Conservation (phyloP, 2,329 filamentous ascomycete genomes). For the Claviceps digitariae region DNA sequence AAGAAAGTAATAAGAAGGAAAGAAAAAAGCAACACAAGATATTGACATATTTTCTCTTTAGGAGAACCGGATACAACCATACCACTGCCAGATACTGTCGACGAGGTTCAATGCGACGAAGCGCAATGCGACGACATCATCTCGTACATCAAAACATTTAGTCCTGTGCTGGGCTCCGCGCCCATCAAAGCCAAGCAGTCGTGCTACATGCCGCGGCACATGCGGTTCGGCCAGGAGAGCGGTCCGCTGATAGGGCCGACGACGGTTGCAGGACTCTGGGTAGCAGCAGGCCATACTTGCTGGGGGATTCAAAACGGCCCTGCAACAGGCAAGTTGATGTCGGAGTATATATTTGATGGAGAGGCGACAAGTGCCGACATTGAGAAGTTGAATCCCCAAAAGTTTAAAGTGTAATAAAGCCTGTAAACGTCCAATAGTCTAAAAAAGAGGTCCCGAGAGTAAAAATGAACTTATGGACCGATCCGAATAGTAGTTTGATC, state of each 20-base stretch:
- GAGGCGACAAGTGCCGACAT: conserved; percentile 54
- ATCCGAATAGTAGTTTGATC: too few relatives aligned
- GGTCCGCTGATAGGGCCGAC: conserved; percentile 70
- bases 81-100: conserved; percentile 62
- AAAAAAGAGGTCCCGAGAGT: too few relatives aligned
- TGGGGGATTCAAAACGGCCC: conserved; percentile 98
- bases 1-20: neutral
- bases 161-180: conserved; percentile 51
- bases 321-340: conserved; percentile 69
- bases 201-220: conserved; percentile 80
- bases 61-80: conserved; percentile 65
- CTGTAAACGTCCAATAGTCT: too few relatives aligned
- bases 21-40: neutral
- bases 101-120: conserved; percentile 63
- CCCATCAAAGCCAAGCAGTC: conserved; percentile 67
- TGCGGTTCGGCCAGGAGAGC: conserved; percentile 42
- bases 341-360: conserved; percentile 66
- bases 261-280: conserved; percentile 55
- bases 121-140: conserved; percentile 72
- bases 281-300: conserved; percentile 87
- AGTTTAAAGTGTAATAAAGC: conserved; percentile 37
- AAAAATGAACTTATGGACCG: too few relatives aligned
- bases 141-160: conserved; percentile 58
- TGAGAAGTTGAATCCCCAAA: conserved; percentile 51
- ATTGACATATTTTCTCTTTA: conserved; percentile 10